phyloP scores from a whole-genome alignment of 2,329 filamentous ascomycete genomes.

The Calonectria pauciramosa region DNA sequence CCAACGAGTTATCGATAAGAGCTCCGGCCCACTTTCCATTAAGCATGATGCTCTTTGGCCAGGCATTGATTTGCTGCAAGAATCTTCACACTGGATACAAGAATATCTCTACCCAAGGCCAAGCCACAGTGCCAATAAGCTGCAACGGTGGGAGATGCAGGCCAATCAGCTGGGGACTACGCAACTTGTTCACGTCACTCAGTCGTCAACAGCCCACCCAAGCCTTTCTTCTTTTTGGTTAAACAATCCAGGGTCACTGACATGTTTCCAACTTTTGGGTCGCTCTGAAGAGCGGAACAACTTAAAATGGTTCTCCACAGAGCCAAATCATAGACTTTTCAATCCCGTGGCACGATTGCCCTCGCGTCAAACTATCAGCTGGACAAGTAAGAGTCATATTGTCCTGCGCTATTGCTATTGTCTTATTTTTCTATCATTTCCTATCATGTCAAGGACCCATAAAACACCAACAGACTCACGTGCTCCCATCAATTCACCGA shows the following conservation, averaged over 20 bases:
- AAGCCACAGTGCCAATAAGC: neutral
- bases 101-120: neutral
- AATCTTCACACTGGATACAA: conserved; percentile 13
- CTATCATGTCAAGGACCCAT: neutral
- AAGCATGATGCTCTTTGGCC: neutral
- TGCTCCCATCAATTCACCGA: neutral
- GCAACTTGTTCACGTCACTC: neutral
- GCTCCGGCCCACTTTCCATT: neutral
- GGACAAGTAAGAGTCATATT: neutral
- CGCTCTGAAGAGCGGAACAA: neutral
- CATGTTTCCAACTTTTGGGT: neutral
- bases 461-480: neutral
- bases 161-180: neutral
- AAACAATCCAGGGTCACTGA: neutral
- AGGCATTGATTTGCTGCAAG: neutral
- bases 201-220: neutral
- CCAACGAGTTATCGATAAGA: conserved; percentile 26
- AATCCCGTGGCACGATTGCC: neutral
- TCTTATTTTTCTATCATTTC: conserved; percentile 8
- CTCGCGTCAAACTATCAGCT: neutral
- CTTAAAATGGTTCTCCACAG: neutral
- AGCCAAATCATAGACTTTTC: neutral
- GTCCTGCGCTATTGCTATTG: neutral
- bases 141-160: neutral
- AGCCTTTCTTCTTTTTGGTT: neutral